phyloP scores from a whole-genome alignment of 768 basidiomycete genomes.

The Naganishia friedmannii region DNA sequence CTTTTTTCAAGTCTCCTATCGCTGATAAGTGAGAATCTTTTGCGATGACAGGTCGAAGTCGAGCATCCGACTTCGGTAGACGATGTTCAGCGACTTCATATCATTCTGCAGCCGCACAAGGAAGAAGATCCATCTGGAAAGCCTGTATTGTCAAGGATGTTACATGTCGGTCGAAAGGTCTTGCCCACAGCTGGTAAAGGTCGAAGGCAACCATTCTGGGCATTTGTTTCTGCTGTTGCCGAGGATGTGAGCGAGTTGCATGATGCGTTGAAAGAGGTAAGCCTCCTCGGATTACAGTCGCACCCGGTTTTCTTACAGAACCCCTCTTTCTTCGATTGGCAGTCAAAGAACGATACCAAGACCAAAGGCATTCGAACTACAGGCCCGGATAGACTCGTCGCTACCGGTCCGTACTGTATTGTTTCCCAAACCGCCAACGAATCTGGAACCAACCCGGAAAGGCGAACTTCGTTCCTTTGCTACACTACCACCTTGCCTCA shows the following conservation, averaged over 20 bases:
- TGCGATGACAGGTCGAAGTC: slow-evolving; percentile 21
- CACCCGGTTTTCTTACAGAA: not conserved
- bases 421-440: slow-evolving; percentile 23
- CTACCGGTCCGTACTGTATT: slow-evolving; percentile 29
- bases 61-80: slow-evolving; percentile 22
- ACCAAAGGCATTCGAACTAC: slow-evolving; percentile 31
- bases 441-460: slow-evolving; percentile 4
- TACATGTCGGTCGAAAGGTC: slow-evolving; percentile 29
- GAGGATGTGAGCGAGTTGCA: slow-evolving; percentile 30
- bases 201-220: slow-evolving; percentile 32
- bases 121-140: slow-evolving; percentile 9
- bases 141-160: slow-evolving; percentile 25
- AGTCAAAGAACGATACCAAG: slow-evolving; percentile 32
- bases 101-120: slow-evolving; percentile 31
- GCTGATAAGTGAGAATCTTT: not conserved
- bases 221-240: slow-evolving; percentile 30
- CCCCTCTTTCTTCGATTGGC: not conserved
- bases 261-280: slow-evolving; percentile 22
- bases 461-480: slow-evolving; percentile 20
- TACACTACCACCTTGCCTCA: slow-evolving; percentile 26
- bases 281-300: not conserved
- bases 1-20: no score
- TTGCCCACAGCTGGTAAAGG: slow-evolving; percentile 27
- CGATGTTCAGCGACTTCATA: slow-evolving; percentile 32
- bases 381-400: slow-evolving; percentile 27